Conservation (phyloP, 768 basidiomycete species). For the Tylopilus rubrobrunneus region DNA sequence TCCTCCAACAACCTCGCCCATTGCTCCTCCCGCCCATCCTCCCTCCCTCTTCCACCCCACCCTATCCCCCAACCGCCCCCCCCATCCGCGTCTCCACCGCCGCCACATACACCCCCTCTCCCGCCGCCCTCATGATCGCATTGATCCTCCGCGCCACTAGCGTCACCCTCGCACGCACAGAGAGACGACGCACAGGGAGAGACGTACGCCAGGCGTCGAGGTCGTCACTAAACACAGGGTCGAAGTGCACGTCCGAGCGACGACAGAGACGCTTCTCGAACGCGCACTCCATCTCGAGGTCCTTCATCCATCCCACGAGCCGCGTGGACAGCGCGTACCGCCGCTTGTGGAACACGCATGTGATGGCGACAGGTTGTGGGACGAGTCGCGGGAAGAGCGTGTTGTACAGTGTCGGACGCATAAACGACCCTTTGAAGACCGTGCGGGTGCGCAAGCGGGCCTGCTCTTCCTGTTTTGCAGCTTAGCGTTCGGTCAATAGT, state of each 20-base stretch:
- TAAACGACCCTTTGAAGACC: slow-evolving; percentile 65
- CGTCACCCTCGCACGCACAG: slow-evolving; percentile 49
- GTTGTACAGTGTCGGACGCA: slow-evolving; percentile 63
- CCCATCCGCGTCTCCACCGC: slow-evolving; percentile 55
- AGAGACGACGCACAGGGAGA: no score
- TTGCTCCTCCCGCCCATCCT: slow-evolving; percentile 29
- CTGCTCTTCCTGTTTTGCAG: slow-evolving; percentile 50
- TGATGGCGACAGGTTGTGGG: slow-evolving; percentile 72
- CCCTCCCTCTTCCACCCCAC: slow-evolving; percentile 36
- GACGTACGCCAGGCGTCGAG: slow-evolving; percentile 26
- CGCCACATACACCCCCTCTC: slow-evolving; percentile 74
- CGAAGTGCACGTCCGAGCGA: slow-evolving; percentile 10
- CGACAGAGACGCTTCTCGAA: slow-evolving; percentile 35
- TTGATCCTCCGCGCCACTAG: slow-evolving; percentile 46
- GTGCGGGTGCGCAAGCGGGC: slow-evolving; percentile 52
- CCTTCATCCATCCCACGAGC: no score
- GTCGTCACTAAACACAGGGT: slow-evolving; percentile 31
- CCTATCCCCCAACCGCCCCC: slow-evolving; percentile 38
- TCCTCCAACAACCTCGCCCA: slow-evolving; percentile 18
- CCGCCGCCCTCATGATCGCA: slow-evolving; percentile 48
- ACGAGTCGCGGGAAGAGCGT: slow-evolving; percentile 73
- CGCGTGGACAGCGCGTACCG: slow-evolving; percentile 41
- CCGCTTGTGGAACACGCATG: slow-evolving; percentile 59
- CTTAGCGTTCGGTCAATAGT: neutral
- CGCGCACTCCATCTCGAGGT: slow-evolving; percentile 33